phyloP scores from a whole-genome alignment of 345 rosid species.

The Corymbia maculata region DNA sequence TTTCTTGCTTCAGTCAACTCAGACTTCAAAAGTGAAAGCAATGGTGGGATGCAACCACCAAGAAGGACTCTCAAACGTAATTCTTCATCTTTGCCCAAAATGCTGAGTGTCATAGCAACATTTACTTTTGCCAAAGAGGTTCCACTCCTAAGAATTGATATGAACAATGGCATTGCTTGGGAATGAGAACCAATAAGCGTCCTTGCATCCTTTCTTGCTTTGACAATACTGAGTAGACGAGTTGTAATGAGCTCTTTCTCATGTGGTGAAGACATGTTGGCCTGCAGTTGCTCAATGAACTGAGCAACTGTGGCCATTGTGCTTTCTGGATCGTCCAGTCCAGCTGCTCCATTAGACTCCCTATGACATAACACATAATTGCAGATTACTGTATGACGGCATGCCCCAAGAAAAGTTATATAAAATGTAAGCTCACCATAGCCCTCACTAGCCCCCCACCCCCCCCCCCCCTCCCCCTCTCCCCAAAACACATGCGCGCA shows the following conservation, averaged over 20 bases:
- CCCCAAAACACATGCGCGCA: too few relatives aligned
- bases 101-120: slow-evolving; percentile 55
- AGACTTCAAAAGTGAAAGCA: slow-evolving; percentile 73
- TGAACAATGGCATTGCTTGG: slow-evolving; percentile 83
- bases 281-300: slow-evolving; percentile 70
- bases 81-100: slow-evolving; percentile 69
- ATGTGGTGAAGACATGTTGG: slow-evolving; percentile 45
- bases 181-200: slow-evolving; percentile 55
- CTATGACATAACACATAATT: slow-evolving; percentile 14
- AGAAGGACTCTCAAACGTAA: slow-evolving; percentile 71
- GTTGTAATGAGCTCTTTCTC: slow-evolving; percentile 79
- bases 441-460: not conserved
- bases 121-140: slow-evolving; percentile 59
- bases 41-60: slow-evolving; percentile 89
- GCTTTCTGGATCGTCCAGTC: slow-evolving; percentile 46
- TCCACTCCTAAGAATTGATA: slow-evolving; percentile 72
- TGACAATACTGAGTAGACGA: slow-evolving; percentile 58
- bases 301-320: slow-evolving; percentile 55
- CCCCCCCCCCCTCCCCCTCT: not conserved
- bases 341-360: slow-evolving; percentile 29
- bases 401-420: not conserved
- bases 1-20: slow-evolving; percentile 58
- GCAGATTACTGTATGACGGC: not conserved
- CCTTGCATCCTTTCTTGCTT: slow-evolving; percentile 67
- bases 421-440: not conserved